Evolutionary conservation across 306 rosid genomes (phyloP).

Genomic region (Crataegus laevigata): DNA sequence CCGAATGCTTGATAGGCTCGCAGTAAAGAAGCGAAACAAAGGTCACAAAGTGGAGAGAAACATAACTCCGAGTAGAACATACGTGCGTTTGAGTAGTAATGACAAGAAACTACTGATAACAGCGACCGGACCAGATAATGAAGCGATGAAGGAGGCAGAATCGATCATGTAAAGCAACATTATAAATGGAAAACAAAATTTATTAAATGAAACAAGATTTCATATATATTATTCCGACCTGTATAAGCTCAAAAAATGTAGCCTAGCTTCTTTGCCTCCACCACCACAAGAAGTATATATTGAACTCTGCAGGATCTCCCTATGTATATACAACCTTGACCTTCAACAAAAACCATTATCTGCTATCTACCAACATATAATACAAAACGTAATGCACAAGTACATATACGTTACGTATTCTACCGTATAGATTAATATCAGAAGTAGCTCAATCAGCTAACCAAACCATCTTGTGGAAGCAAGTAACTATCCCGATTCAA

Average conservation of each 20-base stretch:
- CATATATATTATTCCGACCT: constrained; percentile 29
- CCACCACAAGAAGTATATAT: constrained; percentile 30
- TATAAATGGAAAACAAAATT: constrained; percentile 12
- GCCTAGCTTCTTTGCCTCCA: constrained; percentile 28
- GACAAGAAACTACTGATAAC: background rate
- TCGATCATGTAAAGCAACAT: constrained; percentile 7
- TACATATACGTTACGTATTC: constrained; percentile 13
- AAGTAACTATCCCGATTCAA: constrained; percentile 47
- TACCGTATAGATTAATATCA: constrained; percentile 29
- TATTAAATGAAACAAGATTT: constrained; percentile 20
- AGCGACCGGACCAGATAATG: background rate
- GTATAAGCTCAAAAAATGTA: constrained; percentile 37
- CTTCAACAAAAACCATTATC: constrained; percentile 33
- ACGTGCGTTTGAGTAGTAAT: background rate
- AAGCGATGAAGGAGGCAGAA: background rate
- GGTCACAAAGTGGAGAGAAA: background rate
- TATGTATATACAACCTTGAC: constrained; percentile 41
- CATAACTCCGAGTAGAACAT: background rate
- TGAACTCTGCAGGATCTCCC: constrained; percentile 34
- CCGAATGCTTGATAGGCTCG: background rate
- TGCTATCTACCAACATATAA: constrained; percentile 23
- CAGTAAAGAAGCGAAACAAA: background rate
- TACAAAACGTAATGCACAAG: constrained; percentile 13
- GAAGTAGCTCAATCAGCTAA: constrained; percentile 25
- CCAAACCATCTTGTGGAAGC: constrained; percentile 64